Evolutionary conservation across 2,329 filamentous ascomycete species (phyloP).

Genomic region (Cercospora janseana): DNA sequence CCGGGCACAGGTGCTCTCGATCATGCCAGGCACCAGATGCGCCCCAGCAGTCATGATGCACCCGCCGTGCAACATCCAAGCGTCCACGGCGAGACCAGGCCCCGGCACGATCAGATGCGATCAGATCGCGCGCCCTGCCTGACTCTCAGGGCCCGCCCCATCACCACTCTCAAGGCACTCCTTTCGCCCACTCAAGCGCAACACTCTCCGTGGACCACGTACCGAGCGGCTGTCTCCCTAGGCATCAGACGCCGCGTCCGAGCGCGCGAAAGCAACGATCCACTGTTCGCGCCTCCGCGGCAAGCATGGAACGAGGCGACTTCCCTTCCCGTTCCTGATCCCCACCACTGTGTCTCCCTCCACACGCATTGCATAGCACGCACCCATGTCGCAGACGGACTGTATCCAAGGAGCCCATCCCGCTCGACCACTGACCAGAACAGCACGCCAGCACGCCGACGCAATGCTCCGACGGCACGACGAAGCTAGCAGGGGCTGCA

Average conservation of each 20-base stretch:
- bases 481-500: slow-evolving; percentile 8
- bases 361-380: slow-evolving; percentile 6
- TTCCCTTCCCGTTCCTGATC: slow-evolving; percentile 10
- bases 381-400: slow-evolving; percentile 1
- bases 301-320: slow-evolving; percentile 11
- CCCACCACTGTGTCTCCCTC: slow-evolving; percentile 15
- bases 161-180: background rate
- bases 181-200: slow-evolving; percentile 3
- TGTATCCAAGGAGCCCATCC: slow-evolving; percentile 10
- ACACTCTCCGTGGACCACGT: slow-evolving; percentile 8
- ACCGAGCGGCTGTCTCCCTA: background rate
- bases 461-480: background rate
- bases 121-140: slow-evolving; percentile 6
- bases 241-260: background rate
- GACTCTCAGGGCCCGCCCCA: background rate
- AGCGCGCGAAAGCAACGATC: slow-evolving; percentile 6
- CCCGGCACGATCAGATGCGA: slow-evolving; percentile 6
- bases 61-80: background rate
- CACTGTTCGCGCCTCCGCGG: slow-evolving; percentile 7
- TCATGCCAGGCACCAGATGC: slow-evolving; percentile 29
- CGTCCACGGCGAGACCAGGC: slow-evolving; percentile 4
- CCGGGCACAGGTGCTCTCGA: slow-evolving; percentile 25
- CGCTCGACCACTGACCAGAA: slow-evolving; percentile 12
- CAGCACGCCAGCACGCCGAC: slow-evolving; percentile 8
- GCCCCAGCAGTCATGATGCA: slow-evolving; percentile 11